Conservation (phyloP, 116 monocot genomes). For the Posidonia oceanica region DNA sequence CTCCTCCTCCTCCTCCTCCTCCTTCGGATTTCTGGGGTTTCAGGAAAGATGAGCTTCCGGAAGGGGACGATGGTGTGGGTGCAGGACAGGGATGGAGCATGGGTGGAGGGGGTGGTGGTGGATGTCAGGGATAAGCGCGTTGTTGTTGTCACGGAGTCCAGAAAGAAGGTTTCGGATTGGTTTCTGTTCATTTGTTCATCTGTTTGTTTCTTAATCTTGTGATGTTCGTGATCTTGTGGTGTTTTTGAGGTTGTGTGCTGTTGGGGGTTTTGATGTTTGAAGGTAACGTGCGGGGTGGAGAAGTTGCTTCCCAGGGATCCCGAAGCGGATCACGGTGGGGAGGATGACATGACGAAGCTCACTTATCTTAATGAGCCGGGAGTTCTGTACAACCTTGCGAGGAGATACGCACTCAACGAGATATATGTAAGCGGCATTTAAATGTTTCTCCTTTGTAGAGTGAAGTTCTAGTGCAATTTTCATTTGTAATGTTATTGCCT, state of each 20-base stretch:
- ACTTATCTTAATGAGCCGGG: conserved; percentile 87
- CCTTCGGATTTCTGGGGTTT: neutral
- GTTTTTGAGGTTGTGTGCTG: conserved; percentile 4
- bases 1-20: neutral
- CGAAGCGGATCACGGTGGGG: conserved; percentile 76
- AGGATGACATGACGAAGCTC: conserved; percentile 94
- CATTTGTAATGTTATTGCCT: too few species aligned
- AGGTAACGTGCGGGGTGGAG: conserved; percentile 35
- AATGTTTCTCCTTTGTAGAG: too few species aligned
- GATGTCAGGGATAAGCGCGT: conserved; percentile 30
- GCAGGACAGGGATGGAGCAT: conserved; percentile 64
- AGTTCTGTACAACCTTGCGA: conserved; percentile 77
- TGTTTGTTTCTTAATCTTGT: neutral
- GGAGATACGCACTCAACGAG: conserved; percentile 83
- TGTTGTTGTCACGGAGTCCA: conserved; percentile 18
- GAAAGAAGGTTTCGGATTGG: conserved; percentile 52
- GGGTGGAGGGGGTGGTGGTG: conserved; percentile 70
- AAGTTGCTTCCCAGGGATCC: conserved; percentile 74
- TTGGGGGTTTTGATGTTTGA: neutral
- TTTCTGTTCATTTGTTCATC: neutral
- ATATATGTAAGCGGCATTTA: conserved; percentile 62
- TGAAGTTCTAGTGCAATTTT: too few species aligned
- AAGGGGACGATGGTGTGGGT: conserved; percentile 76
- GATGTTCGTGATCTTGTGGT: too few species aligned
- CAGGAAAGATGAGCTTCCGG: conserved; percentile 40